Conservation (phyloP, 805 yeast genomes). For the Saturnispora bothae region DNA sequence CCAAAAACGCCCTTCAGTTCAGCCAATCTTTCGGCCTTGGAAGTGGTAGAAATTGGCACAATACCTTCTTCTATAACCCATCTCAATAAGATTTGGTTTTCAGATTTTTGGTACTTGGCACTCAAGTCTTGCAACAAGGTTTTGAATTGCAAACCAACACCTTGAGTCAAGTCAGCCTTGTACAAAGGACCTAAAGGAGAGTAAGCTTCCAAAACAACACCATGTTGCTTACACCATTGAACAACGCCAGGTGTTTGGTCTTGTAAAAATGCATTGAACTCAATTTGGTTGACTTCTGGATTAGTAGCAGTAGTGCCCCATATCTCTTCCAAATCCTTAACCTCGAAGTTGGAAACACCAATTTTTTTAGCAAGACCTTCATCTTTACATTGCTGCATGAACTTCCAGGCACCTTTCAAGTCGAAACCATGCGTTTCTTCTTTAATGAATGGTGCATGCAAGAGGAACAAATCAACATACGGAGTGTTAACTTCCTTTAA, state of each 20-base stretch:
- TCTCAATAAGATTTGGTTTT: conserved; percentile 33
- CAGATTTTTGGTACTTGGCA: conserved; percentile 29
- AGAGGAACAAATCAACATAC: conserved; percentile 49
- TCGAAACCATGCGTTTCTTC: conserved; percentile 35
- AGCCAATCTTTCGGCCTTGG: conserved; percentile 31
- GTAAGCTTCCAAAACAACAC: conserved; percentile 52
- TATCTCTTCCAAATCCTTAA: conserved; percentile 36
- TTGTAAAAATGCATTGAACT: conserved; percentile 56
- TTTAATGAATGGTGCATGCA: conserved; percentile 52
- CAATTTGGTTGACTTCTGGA: conserved; percentile 61
- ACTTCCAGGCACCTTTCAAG: conserved; percentile 48
- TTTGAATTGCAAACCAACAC: conserved; percentile 27
- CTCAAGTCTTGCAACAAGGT: conserved; percentile 25
- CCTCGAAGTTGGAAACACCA: conserved; percentile 60
- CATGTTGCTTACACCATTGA: conserved; percentile 38
- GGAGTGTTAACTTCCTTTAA: conserved; percentile 25
- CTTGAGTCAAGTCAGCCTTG: conserved; percentile 32
- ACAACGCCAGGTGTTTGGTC: conserved; percentile 51
- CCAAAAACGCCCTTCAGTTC: conserved; percentile 29
- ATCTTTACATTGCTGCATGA: conserved; percentile 39
- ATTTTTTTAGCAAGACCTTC: conserved; percentile 51
- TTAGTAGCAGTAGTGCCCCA: conserved; percentile 28
- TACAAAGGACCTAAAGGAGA: conserved; percentile 57
- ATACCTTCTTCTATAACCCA: conserved; percentile 35
- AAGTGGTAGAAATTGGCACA: conserved; percentile 38